Percentiles rank a stretch among this genome's conserved stretches.
Evolutionary conservation across 1,284 basidiomycete genomes (phyloP).

Genomic region (Pseudozyma sp.): DNA sequence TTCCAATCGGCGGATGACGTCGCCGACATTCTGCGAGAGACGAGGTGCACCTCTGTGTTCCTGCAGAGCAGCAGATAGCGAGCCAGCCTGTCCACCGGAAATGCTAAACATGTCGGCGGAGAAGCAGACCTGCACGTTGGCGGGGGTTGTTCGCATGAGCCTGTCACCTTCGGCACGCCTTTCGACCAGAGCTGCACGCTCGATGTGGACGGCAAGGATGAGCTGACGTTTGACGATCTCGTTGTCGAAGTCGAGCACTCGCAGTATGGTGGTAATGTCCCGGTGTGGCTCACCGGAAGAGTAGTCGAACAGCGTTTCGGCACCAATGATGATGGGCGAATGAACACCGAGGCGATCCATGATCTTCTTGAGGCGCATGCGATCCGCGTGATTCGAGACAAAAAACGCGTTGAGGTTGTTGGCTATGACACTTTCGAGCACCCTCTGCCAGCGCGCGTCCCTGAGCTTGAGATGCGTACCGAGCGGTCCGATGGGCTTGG

Average conservation of each 20-base stretch:
- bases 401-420: slow-evolving; percentile 79
- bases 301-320: slow-evolving; percentile 72
- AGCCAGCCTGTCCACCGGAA: slow-evolving; percentile 47
- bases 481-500: slow-evolving; percentile 73
- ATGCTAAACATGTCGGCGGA: slow-evolving; percentile 62
- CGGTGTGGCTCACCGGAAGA: slow-evolving; percentile 73
- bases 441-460: slow-evolving; percentile 77
- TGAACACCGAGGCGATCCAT: slow-evolving; percentile 35
- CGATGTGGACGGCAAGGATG: slow-evolving; percentile 80
- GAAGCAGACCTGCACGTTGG: slow-evolving; percentile 65
- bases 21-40: slow-evolving; percentile 62
- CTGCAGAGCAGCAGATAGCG: slow-evolving; percentile 65
- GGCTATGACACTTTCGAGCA: slow-evolving; percentile 79
- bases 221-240: slow-evolving; percentile 82
- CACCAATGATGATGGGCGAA: slow-evolving; percentile 54
- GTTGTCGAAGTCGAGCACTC: slow-evolving; percentile 85
- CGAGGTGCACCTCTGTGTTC: slow-evolving; percentile 65
- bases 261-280: slow-evolving; percentile 79
- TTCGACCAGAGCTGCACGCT: slow-evolving; percentile 77
- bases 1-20: slow-evolving; percentile 47
- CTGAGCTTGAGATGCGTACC: slow-evolving; percentile 88
- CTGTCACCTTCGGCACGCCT: slow-evolving; percentile 57
- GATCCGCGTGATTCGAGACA: slow-evolving; percentile 80
- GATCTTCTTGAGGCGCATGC: slow-evolving; percentile 71
- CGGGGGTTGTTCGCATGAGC: slow-evolving; percentile 62